phyloP scores from a whole-genome alignment of 306 rosid genomes.

The Cucurbita ficifolia region DNA sequence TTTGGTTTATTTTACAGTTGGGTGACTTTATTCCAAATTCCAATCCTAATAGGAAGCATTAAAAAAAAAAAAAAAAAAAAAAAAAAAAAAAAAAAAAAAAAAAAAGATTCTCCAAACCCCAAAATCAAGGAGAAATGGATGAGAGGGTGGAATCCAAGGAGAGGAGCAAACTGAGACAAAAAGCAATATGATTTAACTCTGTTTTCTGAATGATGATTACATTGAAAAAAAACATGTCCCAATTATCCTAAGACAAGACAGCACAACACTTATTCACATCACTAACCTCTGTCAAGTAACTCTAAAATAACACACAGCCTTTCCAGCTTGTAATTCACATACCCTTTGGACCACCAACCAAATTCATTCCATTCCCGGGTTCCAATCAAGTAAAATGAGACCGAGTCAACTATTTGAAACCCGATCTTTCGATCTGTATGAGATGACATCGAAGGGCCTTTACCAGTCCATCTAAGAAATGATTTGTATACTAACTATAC shows the following conservation, averaged over 20 bases:
- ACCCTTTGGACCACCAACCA: not conserved
- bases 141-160: constrained; percentile 1
- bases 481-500: too few relatives aligned
- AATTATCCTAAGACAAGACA: not conserved
- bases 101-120: not conserved
- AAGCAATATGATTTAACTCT: not conserved
- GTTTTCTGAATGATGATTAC: not conserved
- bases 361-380: not conserved
- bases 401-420: too few relatives aligned
- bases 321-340: constrained; percentile 4
- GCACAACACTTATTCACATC: constrained; percentile 2
- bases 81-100: not conserved
- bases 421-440: too few relatives aligned
- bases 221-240: not conserved
- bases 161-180: not conserved
- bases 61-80: not conserved
- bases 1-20: not conserved
- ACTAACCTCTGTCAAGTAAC: not conserved
- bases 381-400: too few relatives aligned
- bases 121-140: not conserved
- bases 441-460: too few relatives aligned
- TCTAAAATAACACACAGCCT: not conserved
- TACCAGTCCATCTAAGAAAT: too few relatives aligned
- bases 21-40: not conserved
- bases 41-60: not conserved